A percentile compares a stretch with the other conserved stretches of the same genome.
Conservation (phyloP, 495 filamentous ascomycete species). For the Apiosordaria backusii region DNA sequence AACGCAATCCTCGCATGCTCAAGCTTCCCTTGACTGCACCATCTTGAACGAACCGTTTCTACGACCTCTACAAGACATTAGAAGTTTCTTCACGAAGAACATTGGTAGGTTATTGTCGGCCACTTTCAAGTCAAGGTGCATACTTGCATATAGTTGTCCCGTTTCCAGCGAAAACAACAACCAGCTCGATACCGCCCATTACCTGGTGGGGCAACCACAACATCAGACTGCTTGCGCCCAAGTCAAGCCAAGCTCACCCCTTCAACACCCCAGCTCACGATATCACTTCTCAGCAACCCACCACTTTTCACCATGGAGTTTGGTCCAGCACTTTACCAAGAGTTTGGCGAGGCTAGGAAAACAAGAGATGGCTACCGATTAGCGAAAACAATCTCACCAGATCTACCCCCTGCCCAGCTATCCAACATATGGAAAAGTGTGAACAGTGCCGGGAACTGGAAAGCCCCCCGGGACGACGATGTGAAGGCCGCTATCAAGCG, state of each 20-base stretch:
- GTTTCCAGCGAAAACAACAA: background rate
- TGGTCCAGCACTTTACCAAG: conserved; percentile 31
- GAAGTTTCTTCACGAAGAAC: background rate
- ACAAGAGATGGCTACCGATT: conserved; percentile 60
- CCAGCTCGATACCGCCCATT: background rate
- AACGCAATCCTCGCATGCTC: background rate
- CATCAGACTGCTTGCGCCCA: background rate
- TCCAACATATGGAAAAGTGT: conserved; percentile 59
- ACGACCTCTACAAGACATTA: background rate
- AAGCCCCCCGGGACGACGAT: conserved; percentile 28
- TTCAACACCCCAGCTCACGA: background rate
- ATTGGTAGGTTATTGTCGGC: background rate
- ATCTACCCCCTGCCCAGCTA: conserved; percentile 56
- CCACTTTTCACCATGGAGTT: conserved; percentile 51
- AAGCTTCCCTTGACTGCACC: background rate
- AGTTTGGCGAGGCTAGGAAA: conserved; percentile 59
- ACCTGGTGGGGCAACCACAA: conserved; percentile 2
- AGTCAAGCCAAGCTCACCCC: conserved; percentile 2
- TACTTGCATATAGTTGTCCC: background rate
- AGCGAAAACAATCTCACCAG: conserved; percentile 65
- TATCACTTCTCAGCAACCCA: background rate
- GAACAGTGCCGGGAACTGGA: conserved; percentile 37
- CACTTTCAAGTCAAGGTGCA: background rate
- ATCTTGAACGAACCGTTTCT: background rate
- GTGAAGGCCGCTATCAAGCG: conserved; percentile 57